These are phyloP conservation scores for Stropharia rugosoannulata DNA, from an alignment of 768 basidiomycete genomes.

Conservation along the genomic window DNA sequence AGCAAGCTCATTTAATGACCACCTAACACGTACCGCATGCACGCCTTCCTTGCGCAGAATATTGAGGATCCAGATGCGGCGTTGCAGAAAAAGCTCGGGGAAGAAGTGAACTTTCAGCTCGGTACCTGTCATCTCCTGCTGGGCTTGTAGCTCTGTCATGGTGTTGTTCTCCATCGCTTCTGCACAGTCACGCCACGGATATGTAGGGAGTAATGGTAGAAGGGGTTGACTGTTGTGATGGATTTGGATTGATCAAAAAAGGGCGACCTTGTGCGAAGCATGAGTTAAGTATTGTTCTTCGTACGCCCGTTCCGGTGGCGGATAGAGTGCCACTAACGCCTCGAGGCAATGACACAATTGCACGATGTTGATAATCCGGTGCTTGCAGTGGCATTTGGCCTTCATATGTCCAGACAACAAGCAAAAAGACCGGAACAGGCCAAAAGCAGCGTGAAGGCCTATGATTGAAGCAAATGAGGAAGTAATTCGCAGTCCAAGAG, in stretches of 20 bases:
- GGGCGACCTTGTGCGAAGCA: background rate
- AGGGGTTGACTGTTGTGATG: background rate
- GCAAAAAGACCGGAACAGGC: too few species aligned
- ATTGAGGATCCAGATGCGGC: conserved; percentile 71
- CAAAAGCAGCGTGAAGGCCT: too few species aligned
- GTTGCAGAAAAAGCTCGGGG: conserved; percentile 66
- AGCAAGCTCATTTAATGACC: background rate
- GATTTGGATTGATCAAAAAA: background rate
- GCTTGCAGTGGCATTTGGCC: background rate
- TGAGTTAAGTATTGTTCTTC: background rate
- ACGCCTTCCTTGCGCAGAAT: conserved; percentile 56
- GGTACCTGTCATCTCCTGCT: background rate
- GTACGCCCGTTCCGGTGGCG: background rate
- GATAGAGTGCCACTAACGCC: background rate
- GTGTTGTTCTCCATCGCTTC: conserved; percentile 11
- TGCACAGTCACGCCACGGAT: too few species aligned
- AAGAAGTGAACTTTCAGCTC: conserved; percentile 60
- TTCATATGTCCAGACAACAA: too few species aligned
- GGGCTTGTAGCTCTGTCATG: conserved; percentile 5
- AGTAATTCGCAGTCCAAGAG: too few species aligned
- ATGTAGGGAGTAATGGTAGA: background rate
- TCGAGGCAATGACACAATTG: conserved; percentile 1
- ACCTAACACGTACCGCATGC: conserved; percentile 39
- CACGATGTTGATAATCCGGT: background rate
- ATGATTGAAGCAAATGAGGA: too few species aligned